A percentile compares a stretch with the other conserved stretches of the same genome.
phyloP scores from a whole-genome alignment of 208 protist genomes.

The Leptomonas pyrrhocoris region DNA sequence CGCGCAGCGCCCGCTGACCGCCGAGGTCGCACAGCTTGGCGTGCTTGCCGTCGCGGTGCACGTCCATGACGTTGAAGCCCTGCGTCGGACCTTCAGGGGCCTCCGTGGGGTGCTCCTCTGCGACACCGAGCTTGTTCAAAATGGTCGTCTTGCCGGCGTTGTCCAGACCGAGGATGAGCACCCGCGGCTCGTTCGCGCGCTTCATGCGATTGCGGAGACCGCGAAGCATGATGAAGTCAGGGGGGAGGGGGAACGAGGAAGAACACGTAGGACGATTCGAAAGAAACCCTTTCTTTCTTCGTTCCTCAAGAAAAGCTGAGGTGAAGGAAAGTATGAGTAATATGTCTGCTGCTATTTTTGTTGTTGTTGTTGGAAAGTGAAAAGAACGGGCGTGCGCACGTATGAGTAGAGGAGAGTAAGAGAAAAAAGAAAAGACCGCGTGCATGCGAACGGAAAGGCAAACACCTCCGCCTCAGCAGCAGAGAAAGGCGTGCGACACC shows the following conservation, averaged over 20 bases:
- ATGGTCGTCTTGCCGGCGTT: slow-evolving; percentile 98
- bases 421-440: slow-evolving; percentile 4
- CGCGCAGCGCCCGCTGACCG: slow-evolving; percentile 98
- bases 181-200: slow-evolving; percentile 91
- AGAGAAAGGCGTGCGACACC: no score
- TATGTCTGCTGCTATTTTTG: no score
- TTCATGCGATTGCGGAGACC: slow-evolving; percentile 89
- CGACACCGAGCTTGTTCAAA: slow-evolving; percentile 92
- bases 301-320: no score
- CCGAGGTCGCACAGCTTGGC: slow-evolving; percentile 99
- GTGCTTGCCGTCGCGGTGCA: slow-evolving; percentile 93
- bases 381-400: no score
- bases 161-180: slow-evolving; percentile 95
- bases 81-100: slow-evolving; percentile 98
- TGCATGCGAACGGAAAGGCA: no score
- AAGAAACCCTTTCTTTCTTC: no score
- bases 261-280: no score
- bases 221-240: slow-evolving; percentile 63
- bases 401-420: background rate
- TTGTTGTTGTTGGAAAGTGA: no score
- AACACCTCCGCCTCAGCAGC: no score
- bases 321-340: no score
- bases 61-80: slow-evolving; percentile 99
- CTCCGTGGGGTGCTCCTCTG: slow-evolving; percentile 43
- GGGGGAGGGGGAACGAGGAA: background rate